These are phyloP conservation scores for Lipomyces starkeyi DNA, from an alignment of 805 yeast species.

Conservation along the genomic window DNA sequence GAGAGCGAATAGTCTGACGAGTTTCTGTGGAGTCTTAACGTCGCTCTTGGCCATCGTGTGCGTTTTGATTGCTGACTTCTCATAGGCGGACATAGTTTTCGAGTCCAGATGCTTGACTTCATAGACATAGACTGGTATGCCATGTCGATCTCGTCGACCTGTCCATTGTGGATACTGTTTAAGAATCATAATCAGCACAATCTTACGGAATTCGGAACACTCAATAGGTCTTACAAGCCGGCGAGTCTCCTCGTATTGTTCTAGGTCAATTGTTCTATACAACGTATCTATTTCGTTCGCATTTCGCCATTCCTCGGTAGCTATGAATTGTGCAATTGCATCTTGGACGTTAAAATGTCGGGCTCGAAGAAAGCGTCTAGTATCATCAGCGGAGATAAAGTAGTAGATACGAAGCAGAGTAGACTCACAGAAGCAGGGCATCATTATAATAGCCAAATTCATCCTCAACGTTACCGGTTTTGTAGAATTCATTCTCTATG, in stretches of 20 bases:
- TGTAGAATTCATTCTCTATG: conserved; percentile 1
- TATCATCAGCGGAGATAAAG: not conserved
- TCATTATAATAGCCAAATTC: not conserved
- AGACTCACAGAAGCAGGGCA: conserved; percentile 6
- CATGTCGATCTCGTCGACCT: conserved; percentile 9
- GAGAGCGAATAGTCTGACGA: conserved; percentile 1
- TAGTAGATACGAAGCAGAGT: not conserved
- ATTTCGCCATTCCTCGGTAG: conserved; percentile 1
- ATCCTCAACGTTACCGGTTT: not conserved
- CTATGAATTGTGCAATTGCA: not conserved
- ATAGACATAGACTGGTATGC: conserved; percentile 1
- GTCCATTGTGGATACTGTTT: conserved; percentile 8
- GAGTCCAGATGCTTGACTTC: conserved; percentile 9
- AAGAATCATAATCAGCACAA: not conserved
- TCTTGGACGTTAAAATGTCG: conserved; percentile 4
- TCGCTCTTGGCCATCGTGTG: not conserved
- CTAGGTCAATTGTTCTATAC: conserved; percentile 1
- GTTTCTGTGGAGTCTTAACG: conserved; percentile 3
- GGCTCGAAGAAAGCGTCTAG: conserved; percentile 7
- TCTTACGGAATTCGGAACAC: not conserved
- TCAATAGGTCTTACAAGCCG: conserved; percentile 1
- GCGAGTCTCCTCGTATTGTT: conserved; percentile 7
- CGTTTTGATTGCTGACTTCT: not conserved
- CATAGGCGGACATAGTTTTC: conserved; percentile 3
- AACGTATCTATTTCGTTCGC: conserved; percentile 1